Evolutionary conservation across 2,329 filamentous ascomycete species (phyloP).

Genomic region (Aspergillus sojae): DNA sequence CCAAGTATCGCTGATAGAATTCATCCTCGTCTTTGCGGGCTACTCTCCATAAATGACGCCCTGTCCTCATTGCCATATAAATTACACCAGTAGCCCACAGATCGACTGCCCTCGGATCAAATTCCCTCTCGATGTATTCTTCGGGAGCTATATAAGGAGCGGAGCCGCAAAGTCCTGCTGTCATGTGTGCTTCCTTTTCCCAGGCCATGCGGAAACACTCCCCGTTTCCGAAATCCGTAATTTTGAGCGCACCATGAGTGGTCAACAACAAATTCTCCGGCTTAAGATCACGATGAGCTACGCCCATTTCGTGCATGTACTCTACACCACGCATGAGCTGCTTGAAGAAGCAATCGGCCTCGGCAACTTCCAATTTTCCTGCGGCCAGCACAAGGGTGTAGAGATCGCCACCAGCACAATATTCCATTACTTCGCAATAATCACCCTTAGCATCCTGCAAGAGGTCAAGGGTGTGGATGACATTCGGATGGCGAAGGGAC

Average conservation of each 20-base stretch:
- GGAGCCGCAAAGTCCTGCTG: conserved; percentile 91
- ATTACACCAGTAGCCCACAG: conserved; percentile 99
- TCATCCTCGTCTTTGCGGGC: conserved; percentile 97
- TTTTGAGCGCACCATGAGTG: conserved; percentile 89
- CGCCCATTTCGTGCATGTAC: conserved; percentile 99
- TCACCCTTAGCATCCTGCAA: conserved; percentile 95
- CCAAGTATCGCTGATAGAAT: conserved; percentile 92
- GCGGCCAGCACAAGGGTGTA: conserved; percentile 91
- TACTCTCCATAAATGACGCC: conserved; percentile 93
- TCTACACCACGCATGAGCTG: conserved; percentile 99
- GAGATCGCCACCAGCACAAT: conserved; percentile 92
- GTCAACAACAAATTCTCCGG: conserved; percentile 95
- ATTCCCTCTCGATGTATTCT: conserved; percentile 93
- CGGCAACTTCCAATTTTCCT: conserved; percentile 82
- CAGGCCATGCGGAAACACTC: conserved; percentile 99
- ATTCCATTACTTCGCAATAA: conserved; percentile 99
- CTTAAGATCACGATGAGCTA: conserved; percentile 94
- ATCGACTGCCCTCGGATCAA: conserved; percentile 95
- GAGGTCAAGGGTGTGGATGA: conserved; percentile 95
- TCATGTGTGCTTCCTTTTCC: conserved; percentile 98
- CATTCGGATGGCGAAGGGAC: conserved; percentile 92
- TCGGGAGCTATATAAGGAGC: conserved; percentile 97
- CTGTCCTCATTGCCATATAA: conserved; percentile 99
- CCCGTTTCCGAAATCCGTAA: conserved; percentile 97
- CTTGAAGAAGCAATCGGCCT: conserved; percentile 98